These are phyloP conservation scores for Amphibolis antarctica DNA, from an alignment of 106 monocot species.

Conservation along the genomic window DNA sequence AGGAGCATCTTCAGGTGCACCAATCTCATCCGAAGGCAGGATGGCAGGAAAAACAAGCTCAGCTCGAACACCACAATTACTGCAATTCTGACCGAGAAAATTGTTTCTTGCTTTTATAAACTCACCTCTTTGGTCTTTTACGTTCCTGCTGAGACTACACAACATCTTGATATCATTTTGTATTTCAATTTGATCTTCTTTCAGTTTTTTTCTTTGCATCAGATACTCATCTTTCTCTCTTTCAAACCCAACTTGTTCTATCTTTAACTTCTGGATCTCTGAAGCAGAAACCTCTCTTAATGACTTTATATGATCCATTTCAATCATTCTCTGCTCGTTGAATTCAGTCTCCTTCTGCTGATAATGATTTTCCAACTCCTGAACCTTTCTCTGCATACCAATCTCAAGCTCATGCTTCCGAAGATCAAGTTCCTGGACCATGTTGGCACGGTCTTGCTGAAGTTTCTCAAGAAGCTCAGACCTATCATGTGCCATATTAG, in stretches of 20 bases:
- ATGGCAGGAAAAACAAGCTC: constrained; percentile 33
- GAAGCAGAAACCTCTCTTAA: constrained; percentile 31
- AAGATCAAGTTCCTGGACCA: constrained; percentile 14
- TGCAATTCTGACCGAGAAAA: constrained; percentile 51
- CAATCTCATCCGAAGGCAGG: constrained; percentile 12
- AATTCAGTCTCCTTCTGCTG: constrained; percentile 19
- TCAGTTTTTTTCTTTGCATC: constrained; percentile 37
- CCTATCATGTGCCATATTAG: constrained; percentile 41
- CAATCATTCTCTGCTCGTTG: constrained; percentile 17
- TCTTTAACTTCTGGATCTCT: constrained; percentile 40
- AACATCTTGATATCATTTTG: constrained; percentile 73
- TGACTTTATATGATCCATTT: constrained; percentile 41
- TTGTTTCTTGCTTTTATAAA: constrained; percentile 52
- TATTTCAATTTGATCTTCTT: constrained; percentile 62
- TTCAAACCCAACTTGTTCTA: constrained; percentile 50
- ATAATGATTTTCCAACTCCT: constrained; percentile 16
- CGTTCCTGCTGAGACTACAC: constrained; percentile 41
- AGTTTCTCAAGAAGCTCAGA: constrained; percentile 34
- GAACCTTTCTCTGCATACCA: constrained; percentile 10
- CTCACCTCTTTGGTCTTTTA: constrained; percentile 64
- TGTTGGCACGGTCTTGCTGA: constrained; percentile 15
- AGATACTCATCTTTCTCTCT: constrained; percentile 49
- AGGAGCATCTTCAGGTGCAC: constrained; percentile 32
- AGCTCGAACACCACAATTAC: constrained; percentile 53
- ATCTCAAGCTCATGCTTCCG: constrained; percentile 21